Evolutionary conservation across 139 green algal genomes (phyloP).

Genomic region (Desmodesmus armatus): DNA sequence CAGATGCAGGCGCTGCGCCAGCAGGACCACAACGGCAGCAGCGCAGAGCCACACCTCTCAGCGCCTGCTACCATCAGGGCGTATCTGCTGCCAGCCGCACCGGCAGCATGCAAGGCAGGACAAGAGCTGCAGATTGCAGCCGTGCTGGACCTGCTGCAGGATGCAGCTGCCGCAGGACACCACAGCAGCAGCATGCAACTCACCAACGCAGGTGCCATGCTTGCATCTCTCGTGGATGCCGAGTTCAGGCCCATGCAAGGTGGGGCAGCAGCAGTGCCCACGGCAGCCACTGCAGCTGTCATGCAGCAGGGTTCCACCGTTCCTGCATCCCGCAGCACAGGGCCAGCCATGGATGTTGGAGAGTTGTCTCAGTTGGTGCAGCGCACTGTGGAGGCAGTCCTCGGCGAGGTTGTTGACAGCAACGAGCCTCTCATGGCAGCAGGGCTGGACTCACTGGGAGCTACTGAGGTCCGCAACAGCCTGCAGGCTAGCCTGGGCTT

Average conservation of each 20-base stretch:
- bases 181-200: too few species aligned
- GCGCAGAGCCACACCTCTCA: background rate
- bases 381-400: conserved; percentile 35
- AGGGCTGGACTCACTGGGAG: conserved; percentile 80
- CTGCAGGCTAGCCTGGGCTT: conserved; percentile 56
- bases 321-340: background rate
- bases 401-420: conserved; percentile 34
- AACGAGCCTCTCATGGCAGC: conserved; percentile 54
- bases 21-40: background rate
- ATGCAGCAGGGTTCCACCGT: too few species aligned
- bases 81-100: background rate
- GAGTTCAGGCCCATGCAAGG: background rate
- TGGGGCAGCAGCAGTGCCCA: background rate
- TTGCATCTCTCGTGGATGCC: background rate
- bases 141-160: too few species aligned
- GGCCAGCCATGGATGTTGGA: background rate
- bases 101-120: background rate
- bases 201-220: too few species aligned
- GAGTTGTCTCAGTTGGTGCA: conserved; percentile 34
- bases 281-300: background rate
- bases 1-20: conserved; percentile 29
- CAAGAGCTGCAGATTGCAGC: conserved; percentile 18
- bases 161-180: background rate
- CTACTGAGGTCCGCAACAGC: conserved; percentile 65
- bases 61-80: conserved; percentile 5